Evolutionary conservation across 2,329 filamentous ascomycete species (phyloP), one percentile per base, ranked within the genome.

Genomic region (Onygenales sp.): DNA sequence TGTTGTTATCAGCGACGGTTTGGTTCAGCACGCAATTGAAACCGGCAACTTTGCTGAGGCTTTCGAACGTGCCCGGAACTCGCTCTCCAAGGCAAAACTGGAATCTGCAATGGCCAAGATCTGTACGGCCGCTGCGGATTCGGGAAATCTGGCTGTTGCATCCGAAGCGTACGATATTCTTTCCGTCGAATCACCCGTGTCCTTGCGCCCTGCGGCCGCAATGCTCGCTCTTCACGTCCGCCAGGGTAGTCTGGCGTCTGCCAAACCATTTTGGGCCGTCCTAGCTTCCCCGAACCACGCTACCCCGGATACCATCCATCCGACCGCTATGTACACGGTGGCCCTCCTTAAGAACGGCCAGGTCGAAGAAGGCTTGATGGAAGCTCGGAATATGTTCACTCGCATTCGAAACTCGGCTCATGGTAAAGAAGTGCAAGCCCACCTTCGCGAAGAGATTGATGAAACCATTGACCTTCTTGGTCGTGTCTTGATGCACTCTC

Each of bases 141-240:
- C 81, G 59, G 85, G 87, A 52, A 81, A 89, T 63, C 79, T 81
- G 58, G 74, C 78, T 21, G 81, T 86, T 51, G 90, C 91, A 11
- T 75, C 79, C 6, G 76, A 80, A 50, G 85, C 86, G 6, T 89
- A 86, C 61, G 73, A 78, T 56, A 74, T 78, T 57, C 74, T 89
- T 33, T 71, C 79, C 0, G 60, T 71, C 13, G 75, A 80, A 56
- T 72, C 78, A 35, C 77, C 76, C 57, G 69, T 76, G 44, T 73
- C 75, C 69, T 76, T 70, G 48, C 58, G 56, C 2, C 82, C 89
- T 0, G 83, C 88, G 5, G 85, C 89, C 69, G 88, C 93, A 10
- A 81, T 97, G 65, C 76, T 95, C 44, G 91, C 92, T 33, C 85
- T 96, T 72, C 87, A 90, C 63, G 79, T 96, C 52, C 89, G 92